Evolutionary conservation across 1,284 basidiomycete genomes (phyloP).

Genomic region (Papiliotrema laurentii): DNA sequence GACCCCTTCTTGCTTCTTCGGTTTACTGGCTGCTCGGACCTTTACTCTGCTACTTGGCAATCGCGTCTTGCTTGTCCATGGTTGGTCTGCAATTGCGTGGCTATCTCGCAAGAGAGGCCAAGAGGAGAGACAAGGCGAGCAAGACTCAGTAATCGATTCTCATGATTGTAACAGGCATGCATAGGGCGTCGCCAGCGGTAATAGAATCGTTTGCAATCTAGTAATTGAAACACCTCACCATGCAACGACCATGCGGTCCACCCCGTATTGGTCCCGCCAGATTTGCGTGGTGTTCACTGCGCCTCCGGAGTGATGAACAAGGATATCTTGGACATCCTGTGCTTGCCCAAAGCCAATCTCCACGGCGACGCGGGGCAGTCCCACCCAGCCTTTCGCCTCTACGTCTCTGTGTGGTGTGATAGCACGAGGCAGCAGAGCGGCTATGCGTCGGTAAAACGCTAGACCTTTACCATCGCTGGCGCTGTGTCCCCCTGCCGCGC

Average conservation of each 20-base stretch:
- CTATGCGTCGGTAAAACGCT: constrained; percentile 71
- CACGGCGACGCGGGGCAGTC: constrained; percentile 56
- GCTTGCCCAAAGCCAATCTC: constrained; percentile 78
- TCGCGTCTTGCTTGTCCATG: constrained; percentile 45
- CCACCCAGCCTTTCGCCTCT: constrained; percentile 9
- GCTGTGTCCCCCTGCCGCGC: not conserved
- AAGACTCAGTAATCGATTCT: not conserved
- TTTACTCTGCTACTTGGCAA: constrained; percentile 63
- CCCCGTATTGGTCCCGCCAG: constrained; percentile 73
- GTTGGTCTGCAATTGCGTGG: not conserved
- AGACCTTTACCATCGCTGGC: constrained; percentile 55
- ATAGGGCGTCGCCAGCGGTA: too few species aligned
- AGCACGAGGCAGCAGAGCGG: constrained; percentile 54
- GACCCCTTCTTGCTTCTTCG: constrained; percentile 70
- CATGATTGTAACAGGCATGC: not conserved
- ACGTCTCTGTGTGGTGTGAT: constrained; percentile 52
- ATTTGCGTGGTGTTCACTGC: constrained; percentile 56
- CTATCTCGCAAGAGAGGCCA: not conserved
- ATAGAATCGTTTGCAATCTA: too few species aligned
- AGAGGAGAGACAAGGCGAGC: not conserved
- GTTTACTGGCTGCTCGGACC: constrained; percentile 65
- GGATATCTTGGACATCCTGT: constrained; percentile 56
- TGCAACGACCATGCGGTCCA: constrained; percentile 46
- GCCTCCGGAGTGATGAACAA: constrained; percentile 43
- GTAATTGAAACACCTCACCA: too few species aligned